Percentiles rank a stretch among this genome's conserved stretches.
Evolutionary conservation across 352 stramenopile genomes (phyloP).

Genomic region (Albugo laibachii): DNA sequence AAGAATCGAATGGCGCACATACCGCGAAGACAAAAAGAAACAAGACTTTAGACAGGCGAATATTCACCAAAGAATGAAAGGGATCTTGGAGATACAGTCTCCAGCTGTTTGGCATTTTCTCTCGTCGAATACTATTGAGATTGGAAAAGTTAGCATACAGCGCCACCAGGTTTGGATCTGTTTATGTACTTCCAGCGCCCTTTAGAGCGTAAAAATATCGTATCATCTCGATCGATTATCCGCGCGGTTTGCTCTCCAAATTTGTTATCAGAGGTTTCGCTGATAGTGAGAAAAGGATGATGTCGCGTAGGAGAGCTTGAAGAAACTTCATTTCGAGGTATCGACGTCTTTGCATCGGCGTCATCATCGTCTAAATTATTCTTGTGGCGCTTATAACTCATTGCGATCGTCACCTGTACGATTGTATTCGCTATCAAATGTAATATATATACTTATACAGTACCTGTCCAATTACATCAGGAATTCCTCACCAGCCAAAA

Average conservation of each 20-base stretch:
- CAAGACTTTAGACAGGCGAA: slow-evolving; percentile 63
- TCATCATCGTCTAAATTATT: too few relatives aligned
- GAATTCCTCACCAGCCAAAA: too few relatives aligned
- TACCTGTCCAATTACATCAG: too few relatives aligned
- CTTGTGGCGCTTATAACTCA: too few relatives aligned
- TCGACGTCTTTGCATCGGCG: too few relatives aligned
- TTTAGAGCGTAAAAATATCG: slow-evolving; percentile 39
- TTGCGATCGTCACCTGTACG: too few relatives aligned
- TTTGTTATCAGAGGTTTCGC: too few relatives aligned
- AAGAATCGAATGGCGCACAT: slow-evolving; percentile 1
- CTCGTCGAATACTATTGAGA: slow-evolving; percentile 34
- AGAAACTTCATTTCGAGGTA: too few relatives aligned
- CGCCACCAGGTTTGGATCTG: background rate
- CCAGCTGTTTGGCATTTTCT: slow-evolving; percentile 65
- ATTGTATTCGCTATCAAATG: too few relatives aligned
- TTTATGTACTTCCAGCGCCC: slow-evolving; percentile 57
- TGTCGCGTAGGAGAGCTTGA: too few relatives aligned
- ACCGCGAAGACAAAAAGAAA: slow-evolving; percentile 16
- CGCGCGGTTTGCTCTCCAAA: slow-evolving; percentile 15
- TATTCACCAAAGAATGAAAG: slow-evolving; percentile 69
- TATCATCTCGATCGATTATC: slow-evolving; percentile 56
- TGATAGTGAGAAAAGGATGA: too few relatives aligned
- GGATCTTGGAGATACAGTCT: slow-evolving; percentile 68
- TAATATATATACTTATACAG: too few relatives aligned
- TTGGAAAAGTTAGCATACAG: background rate